Evolutionary conservation across 768 basidiomycete species (phyloP).

Genomic region (Boletus pseudo-olivaceus): DNA sequence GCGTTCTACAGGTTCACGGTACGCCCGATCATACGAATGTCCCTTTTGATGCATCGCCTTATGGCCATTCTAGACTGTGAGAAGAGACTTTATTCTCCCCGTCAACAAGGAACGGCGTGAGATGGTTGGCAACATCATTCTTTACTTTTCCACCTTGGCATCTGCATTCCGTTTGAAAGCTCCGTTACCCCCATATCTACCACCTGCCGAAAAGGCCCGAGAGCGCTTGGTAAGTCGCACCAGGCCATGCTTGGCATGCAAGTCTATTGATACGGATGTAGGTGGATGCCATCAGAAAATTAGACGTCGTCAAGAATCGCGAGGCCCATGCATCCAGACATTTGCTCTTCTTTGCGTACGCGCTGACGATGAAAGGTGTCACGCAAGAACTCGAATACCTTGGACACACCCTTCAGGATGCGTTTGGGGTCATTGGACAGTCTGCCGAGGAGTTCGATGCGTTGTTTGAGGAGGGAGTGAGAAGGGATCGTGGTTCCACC

Average conservation of each 20-base stretch:
- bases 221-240: constrained; percentile 59
- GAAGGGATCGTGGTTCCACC: neutral
- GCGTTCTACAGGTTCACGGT: constrained; percentile 62
- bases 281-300: constrained; percentile 77
- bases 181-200: constrained; percentile 94
- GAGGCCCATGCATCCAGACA: constrained; percentile 80
- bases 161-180: constrained; percentile 81
- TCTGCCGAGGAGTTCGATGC: constrained; percentile 78
- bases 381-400: constrained; percentile 84
- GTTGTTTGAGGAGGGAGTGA: constrained; percentile 46
- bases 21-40: constrained; percentile 23
- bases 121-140: constrained; percentile 93
- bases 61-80: constrained; percentile 54
- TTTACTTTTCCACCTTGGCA: constrained; percentile 80
- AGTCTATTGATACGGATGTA: constrained; percentile 22
- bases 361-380: constrained; percentile 90
- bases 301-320: constrained; percentile 86
- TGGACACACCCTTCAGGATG: constrained; percentile 76
- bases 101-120: constrained; percentile 87
- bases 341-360: constrained; percentile 91
- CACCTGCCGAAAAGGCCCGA: constrained; percentile 85
- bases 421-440: constrained; percentile 91
- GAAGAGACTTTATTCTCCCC: constrained; percentile 84
- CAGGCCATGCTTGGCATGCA: neutral
- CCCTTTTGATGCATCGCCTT: neutral